A percentile compares a stretch with the other conserved stretches of the same genome.
Conservation (phyloP, 78 protist species). For the Isochrysis galbana region DNA sequence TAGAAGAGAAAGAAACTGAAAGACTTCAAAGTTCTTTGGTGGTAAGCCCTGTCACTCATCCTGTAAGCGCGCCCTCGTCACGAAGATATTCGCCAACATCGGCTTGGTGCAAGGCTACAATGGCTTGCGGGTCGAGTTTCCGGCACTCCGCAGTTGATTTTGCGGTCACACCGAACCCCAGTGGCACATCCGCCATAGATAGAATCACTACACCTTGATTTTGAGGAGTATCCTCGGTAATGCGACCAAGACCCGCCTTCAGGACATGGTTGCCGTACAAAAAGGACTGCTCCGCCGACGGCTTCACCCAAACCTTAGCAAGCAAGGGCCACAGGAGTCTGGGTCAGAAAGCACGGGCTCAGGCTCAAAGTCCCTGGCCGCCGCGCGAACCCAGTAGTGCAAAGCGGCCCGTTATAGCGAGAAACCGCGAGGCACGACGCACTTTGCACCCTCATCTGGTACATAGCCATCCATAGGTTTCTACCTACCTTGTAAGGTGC, state of each 20-base stretch:
- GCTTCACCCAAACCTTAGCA: constrained; percentile 93
- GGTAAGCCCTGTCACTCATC: too few species aligned
- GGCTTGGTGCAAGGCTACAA: constrained; percentile 85
- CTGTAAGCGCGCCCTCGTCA: constrained; percentile 66
- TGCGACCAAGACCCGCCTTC: constrained; percentile 95
- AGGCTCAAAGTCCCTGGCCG: too few species aligned
- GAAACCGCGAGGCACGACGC: too few species aligned
- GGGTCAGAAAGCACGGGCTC: too few species aligned
- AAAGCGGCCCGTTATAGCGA: too few species aligned
- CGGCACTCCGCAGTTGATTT: constrained; percentile 80
- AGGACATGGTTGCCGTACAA: constrained; percentile 96
- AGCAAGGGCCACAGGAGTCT: too few species aligned
- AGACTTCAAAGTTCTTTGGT: too few species aligned
- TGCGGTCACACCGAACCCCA: constrained; percentile 91
- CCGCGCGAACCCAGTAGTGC: too few species aligned
- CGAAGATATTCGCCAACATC: constrained; percentile 98
- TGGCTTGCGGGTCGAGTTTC: constrained; percentile 79
- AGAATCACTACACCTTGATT: constrained; percentile 88
- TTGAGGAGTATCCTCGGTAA: constrained; percentile 95
- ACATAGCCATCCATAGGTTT: too few species aligned
- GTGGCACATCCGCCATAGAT: constrained; percentile 92
- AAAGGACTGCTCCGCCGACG: constrained; percentile 93
- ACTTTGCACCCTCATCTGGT: too few species aligned
- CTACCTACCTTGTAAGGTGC: constrained; percentile 70
- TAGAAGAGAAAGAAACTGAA: too few species aligned